Evolutionary conservation across 805 yeast species (phyloP), one percentile per base, ranked within the genome.

Genomic region (Suhomyces xylopsoci): DNA sequence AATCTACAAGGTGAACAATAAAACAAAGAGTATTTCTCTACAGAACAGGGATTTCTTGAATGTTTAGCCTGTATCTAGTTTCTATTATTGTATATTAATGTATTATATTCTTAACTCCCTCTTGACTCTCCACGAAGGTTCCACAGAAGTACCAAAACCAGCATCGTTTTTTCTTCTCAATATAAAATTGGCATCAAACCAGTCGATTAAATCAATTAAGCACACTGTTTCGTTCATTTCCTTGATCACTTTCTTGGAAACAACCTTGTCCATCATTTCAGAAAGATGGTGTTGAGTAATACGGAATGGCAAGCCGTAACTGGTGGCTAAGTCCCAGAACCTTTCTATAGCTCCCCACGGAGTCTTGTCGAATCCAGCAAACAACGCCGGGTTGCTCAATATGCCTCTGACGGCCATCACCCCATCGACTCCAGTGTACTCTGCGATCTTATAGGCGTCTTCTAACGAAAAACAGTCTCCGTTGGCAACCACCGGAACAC

Each of bases 361-460:
- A 2, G 97, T 86, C 49, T 71, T 75, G 0, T 74, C 73, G 62
- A 68, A 81, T 0, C 96, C 96, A 1, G 88, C 81, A 70, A 94
- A 94, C 58, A 94, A 62, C 0, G 92, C 96, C 0, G 99, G 99
- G 66, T 94, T 94, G 26, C 81, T 74, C 48, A 94, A 71, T 2
- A 90, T 74, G 0, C 99, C 99, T 55, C 99, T 74, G 1, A 89
- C 99, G 2, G 97, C 87, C 99, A 94, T 94, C 7, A 94, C 88
- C 7, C 98, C 99, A 65, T 90, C 94, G 41, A 83, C 90, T 1
- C 87, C 87, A 0, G 98, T 91, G 49, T 66, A 65, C 10, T 79
- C 71, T 0, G 82, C 81, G 25, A 93, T 92, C 17, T 66, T 63
- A 43, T 73, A 61, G n/a, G 88, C 85, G 64, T 90, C 97, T 15